Base-by-base conservation (phyloP, 805 yeast species). In the Yamadazyma tumulicola region DNA sequence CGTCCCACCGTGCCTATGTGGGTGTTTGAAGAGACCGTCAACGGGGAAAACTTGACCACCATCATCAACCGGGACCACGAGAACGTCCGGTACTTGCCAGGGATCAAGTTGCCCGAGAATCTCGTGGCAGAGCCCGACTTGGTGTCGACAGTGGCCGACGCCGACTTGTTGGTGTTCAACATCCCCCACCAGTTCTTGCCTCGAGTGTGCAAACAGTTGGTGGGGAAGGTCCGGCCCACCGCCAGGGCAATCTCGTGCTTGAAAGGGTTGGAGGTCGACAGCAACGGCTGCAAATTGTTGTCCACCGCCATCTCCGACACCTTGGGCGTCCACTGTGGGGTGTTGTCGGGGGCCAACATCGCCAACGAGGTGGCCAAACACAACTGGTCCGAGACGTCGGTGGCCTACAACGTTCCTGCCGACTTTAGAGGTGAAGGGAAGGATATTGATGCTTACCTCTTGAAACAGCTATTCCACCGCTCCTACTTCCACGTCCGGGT, bases 401-500 rank as follows among this genome's bases (percentile, higher is more conserved):
- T 93, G 46, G 98, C 97, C 15, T 93, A 86, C 68, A 79, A 75
- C 38, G 53, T 71, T 16, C 96, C 96, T 38, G 55, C 56, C 18
- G 86, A 87, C 61, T 81, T 69, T 67, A 64, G 70, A 44, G 83
- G 83, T 35, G 65, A 66, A 32, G 89, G 88, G 38, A 56, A 64
- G 43, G 94, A 85, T 55, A 77, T 85, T 39, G 94, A 85, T 58
- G 77, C 78, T 44, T 59, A 60, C 26, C 75, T 84, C 21, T 69
- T 91, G 56, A 86, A 81, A 61, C 79, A 79, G 41, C 73, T 88
- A 33, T 91, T 93, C 85, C 97, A 93, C 73, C 81, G 97, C 70
- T 91, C 95, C 21, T 93, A 93, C 72, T 93, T 93, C 86, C 97
- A 93, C 64, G 98, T 93, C 25, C 75, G 85, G 54, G 95, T 91